These are phyloP conservation scores for Osmanthus fragrans DNA, from an alignment of 257 asterid species.

Conservation along the genomic window DNA sequence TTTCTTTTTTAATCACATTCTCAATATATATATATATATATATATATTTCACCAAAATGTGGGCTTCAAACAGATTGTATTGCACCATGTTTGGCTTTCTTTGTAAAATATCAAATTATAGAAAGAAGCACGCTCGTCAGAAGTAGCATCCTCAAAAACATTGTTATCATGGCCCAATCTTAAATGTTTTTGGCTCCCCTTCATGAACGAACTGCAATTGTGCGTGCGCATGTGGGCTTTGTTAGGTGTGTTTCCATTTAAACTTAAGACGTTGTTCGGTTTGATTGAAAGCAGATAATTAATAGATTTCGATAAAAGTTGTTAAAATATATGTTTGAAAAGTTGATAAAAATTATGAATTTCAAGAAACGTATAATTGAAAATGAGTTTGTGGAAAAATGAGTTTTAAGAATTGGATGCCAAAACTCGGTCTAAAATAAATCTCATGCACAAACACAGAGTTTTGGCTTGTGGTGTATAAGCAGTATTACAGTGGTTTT, in stretches of 20 bases:
- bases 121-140: too few species aligned
- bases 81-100: slow-evolving; percentile 15
- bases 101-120: slow-evolving; percentile 18
- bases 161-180: neutral
- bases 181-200: neutral
- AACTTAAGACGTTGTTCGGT: neutral
- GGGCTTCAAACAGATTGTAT: neutral
- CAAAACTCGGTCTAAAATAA: too few species aligned
- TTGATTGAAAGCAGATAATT: too few species aligned
- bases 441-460: slow-evolving; percentile 6
- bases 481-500: slow-evolving; percentile 20
- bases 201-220: neutral
- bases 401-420: too few species aligned
- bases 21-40: too few species aligned
- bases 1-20: too few species aligned
- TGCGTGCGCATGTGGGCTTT: neutral
- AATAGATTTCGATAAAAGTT: too few species aligned
- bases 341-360: too few species aligned
- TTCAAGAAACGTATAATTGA: too few species aligned
- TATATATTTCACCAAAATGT: too few species aligned
- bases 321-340: too few species aligned
- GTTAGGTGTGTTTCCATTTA: slow-evolving; percentile 27
- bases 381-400: too few species aligned
- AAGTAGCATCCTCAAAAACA: neutral
- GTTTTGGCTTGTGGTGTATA: slow-evolving; percentile 14